phyloP scores from a whole-genome alignment of 2,329 filamentous ascomycete genomes.

The Fusarium continuum region DNA sequence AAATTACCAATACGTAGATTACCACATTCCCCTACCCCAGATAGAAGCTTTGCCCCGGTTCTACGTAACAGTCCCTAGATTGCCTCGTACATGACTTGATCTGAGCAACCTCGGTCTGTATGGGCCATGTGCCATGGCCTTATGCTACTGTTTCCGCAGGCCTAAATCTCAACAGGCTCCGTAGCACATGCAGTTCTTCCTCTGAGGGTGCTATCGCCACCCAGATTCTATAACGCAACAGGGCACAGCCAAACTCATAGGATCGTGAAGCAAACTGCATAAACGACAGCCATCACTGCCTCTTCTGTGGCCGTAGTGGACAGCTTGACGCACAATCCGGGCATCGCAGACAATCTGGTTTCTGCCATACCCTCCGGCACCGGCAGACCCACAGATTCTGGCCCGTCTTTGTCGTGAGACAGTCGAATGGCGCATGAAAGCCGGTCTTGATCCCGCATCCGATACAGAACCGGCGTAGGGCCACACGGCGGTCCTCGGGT shows the following conservation, averaged over 20 bases:
- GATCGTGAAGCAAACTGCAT: neutral
- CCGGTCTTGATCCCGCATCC: conserved; percentile 53
- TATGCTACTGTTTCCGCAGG: neutral
- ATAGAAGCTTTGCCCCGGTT: neutral
- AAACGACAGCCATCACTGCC: conserved; percentile 30
- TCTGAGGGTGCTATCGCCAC: neutral
- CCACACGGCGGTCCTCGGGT: conserved; percentile 43
- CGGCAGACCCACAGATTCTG: conserved; percentile 54
- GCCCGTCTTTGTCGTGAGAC: conserved; percentile 50
- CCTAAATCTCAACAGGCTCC: neutral
- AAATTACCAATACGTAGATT: neutral
- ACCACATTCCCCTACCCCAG: neutral
- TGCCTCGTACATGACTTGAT: neutral
- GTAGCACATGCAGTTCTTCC: neutral
- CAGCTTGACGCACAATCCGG: conserved; percentile 49
- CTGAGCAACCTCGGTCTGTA: conserved; percentile 7
- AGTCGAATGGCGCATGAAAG: conserved; percentile 51
- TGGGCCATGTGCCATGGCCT: neutral
- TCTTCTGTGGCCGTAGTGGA: conserved; percentile 49
- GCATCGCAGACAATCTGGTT: conserved; percentile 49
- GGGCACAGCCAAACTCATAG: neutral
- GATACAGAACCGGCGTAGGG: conserved; percentile 54
- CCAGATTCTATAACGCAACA: conserved; percentile 7
- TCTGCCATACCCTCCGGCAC: conserved; percentile 51
- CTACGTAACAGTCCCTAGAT: neutral